These are phyloP conservation scores for Mycogone perniciosa DNA, from an alignment of 2,329 filamentous ascomycete genomes.

Conservation along the genomic window DNA sequence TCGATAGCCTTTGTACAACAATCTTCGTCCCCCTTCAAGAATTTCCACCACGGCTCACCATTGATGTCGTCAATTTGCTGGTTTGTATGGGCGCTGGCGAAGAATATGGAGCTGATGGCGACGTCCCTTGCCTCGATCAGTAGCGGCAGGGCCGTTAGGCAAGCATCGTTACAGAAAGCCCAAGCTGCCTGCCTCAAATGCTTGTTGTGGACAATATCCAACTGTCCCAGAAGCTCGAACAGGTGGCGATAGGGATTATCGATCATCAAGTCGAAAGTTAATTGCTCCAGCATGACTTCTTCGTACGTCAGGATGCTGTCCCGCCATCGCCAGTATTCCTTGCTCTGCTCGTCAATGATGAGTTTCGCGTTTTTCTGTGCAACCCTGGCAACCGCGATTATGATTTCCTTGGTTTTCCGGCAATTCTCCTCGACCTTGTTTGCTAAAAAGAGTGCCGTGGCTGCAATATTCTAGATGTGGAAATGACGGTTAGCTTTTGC, in stretches of 20 bases:
- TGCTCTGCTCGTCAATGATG: slow-evolving; percentile 90
- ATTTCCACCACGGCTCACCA: slow-evolving; percentile 82
- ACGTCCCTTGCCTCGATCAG: slow-evolving; percentile 74
- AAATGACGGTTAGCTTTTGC: not conserved
- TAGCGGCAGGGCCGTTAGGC: slow-evolving; percentile 76
- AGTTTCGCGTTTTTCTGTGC: slow-evolving; percentile 91
- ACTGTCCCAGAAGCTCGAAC: slow-evolving; percentile 70
- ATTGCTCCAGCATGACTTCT: slow-evolving; percentile 80
- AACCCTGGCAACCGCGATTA: slow-evolving; percentile 87
- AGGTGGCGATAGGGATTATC: slow-evolving; percentile 82
- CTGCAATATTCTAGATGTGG: slow-evolving; percentile 64
- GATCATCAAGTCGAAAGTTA: slow-evolving; percentile 91
- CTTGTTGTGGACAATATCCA: slow-evolving; percentile 73
- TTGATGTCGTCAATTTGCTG: slow-evolving; percentile 70
- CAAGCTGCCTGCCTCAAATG: slow-evolving; percentile 77
- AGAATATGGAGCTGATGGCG: slow-evolving; percentile 80
- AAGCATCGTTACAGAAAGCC: slow-evolving; percentile 90
- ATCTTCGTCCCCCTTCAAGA: slow-evolving; percentile 62
- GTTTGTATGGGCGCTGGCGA: slow-evolving; percentile 68
- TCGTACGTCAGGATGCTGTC: slow-evolving; percentile 91
- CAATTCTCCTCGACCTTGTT: slow-evolving; percentile 98
- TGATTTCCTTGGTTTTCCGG: slow-evolving; percentile 89
- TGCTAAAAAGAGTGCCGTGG: slow-evolving; percentile 84
- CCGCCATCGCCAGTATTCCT: slow-evolving; percentile 97
- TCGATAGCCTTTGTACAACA: slow-evolving; percentile 69